These are phyloP conservation scores for Zanthoxylum bungeanum DNA, from an alignment of 345 rosid species.

Conservation along the genomic window DNA sequence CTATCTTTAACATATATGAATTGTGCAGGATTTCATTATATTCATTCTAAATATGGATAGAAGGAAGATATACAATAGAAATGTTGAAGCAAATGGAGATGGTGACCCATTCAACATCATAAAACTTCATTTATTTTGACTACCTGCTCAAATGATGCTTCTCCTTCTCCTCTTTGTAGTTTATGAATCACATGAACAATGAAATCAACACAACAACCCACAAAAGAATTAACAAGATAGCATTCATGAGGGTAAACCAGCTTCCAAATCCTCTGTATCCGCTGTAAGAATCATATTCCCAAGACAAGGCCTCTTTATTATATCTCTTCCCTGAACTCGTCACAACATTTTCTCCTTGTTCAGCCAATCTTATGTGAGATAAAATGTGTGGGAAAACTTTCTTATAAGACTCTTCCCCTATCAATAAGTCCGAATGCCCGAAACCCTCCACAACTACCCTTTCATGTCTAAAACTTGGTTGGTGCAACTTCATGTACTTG, in stretches of 20 bases:
- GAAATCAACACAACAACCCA: conserved; percentile 4
- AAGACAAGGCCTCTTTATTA: conserved; percentile 22
- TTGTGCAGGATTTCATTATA: no score
- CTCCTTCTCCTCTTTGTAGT: neutral
- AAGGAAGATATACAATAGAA: neutral
- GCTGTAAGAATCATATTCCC: conserved; percentile 34
- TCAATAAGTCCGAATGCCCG: conserved; percentile 42
- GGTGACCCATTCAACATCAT: no score
- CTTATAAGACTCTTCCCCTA: conserved; percentile 34
- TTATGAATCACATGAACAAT: neutral
- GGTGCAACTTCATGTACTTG: conserved; percentile 45
- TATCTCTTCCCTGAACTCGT: conserved; percentile 7
- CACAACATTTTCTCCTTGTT: conserved; percentile 19
- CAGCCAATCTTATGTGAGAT: conserved; percentile 31
- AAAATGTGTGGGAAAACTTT: conserved; percentile 41
- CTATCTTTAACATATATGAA: no score
- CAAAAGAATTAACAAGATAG: neutral
- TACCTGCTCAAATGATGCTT: neutral
- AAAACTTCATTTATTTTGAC: neutral
- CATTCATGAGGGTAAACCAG: conserved; percentile 16
- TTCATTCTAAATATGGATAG: no score
- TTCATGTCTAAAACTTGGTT: conserved; percentile 39
- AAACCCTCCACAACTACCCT: conserved; percentile 43
- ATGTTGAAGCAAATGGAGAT: neutral
- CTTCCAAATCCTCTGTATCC: conserved; percentile 14